Evolutionary conservation across 768 basidiomycete species (phyloP).

Genomic region (Gloeophyllum trabeum): DNA sequence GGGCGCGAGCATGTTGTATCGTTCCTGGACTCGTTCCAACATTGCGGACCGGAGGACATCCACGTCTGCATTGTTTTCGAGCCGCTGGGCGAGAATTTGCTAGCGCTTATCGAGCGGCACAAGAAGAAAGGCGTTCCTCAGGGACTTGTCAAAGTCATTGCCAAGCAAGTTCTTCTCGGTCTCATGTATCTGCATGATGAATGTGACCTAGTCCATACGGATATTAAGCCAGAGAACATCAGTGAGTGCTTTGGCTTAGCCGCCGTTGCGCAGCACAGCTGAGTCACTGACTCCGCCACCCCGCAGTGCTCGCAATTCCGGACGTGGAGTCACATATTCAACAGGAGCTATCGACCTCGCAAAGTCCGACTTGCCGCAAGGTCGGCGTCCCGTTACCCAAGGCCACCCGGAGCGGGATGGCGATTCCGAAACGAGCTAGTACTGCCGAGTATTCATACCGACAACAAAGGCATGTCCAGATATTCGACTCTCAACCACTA

Average conservation of each 20-base stretch:
- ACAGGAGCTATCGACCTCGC: conserved; percentile 54
- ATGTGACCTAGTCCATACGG: conserved; percentile 87
- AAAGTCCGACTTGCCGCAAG: conserved; percentile 65
- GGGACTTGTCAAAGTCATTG: conserved; percentile 74
- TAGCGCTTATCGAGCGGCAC: conserved; percentile 65
- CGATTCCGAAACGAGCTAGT: conserved; percentile 42
- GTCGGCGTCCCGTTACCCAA: conserved; percentile 71
- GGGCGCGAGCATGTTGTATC: conserved; percentile 78
- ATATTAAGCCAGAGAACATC: conserved; percentile 94
- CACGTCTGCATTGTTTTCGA: conserved; percentile 92
- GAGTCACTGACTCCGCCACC: conserved; percentile 7
- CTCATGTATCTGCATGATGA: conserved; percentile 89
- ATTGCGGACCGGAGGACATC: conserved; percentile 55
- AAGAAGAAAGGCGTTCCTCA: conserved; percentile 79
- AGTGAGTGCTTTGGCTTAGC: conserved; percentile 39
- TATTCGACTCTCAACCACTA: conserved; percentile 74
- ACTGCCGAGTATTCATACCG: conserved; percentile 18
- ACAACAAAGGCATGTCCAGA: conserved; percentile 60
- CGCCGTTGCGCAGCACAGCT: conserved; percentile 18
- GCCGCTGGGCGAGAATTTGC: conserved; percentile 70
- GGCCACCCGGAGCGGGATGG: conserved; percentile 48
- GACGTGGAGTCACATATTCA: conserved; percentile 67
- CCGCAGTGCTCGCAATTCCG: conserved; percentile 71
- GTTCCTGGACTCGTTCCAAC: conserved; percentile 84
- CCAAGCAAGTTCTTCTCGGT: conserved; percentile 79